These are phyloP conservation scores for Achaetomium macrosporum DNA, from an alignment of 2,329 filamentous ascomycete species.

Conservation along the genomic window DNA sequence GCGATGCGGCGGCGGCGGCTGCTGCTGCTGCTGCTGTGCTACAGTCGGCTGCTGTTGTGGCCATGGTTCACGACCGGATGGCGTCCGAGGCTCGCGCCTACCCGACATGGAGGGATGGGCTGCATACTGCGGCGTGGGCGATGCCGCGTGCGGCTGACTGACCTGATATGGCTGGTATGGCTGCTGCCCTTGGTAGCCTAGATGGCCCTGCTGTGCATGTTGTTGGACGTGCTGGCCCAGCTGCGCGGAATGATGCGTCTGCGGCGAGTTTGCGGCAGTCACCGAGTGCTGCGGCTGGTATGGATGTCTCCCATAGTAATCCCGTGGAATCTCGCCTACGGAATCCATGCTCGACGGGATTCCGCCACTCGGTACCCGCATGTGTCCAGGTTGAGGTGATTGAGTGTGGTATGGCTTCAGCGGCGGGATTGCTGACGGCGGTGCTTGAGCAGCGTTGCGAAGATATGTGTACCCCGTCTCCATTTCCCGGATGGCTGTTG, in stretches of 20 bases:
- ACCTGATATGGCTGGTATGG: conserved; percentile 39
- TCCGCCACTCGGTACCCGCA: conserved; percentile 40
- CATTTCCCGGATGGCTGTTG: conserved; percentile 43
- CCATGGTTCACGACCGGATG: conserved; percentile 32
- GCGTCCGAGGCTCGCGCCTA: conserved; percentile 38
- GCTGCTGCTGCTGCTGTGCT: conserved; percentile 13
- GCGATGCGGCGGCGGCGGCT: conserved; percentile 15
- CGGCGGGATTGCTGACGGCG: conserved; percentile 46
- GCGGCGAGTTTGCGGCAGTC: conserved; percentile 29
- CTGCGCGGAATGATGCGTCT: conserved; percentile 23
- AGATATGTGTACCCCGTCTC: conserved; percentile 44
- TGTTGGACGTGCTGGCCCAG: conserved; percentile 19
- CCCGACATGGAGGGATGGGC: conserved; percentile 41
- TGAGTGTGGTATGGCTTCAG: conserved; percentile 48
- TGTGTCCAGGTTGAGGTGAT: conserved; percentile 46
- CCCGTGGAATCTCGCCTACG: conserved; percentile 32
- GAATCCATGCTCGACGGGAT: conserved; percentile 38
- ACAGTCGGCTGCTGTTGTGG: conserved; percentile 30
- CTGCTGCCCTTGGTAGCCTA: conserved; percentile 23
- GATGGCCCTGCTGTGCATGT: conserved; percentile 22
- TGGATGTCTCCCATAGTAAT: conserved; percentile 42
- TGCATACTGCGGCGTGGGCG: conserved; percentile 51
- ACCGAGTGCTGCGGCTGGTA: conserved; percentile 31
- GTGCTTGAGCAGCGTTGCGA: conserved; percentile 34
- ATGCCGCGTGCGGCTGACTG: conserved; percentile 34